Evolutionary conservation across 495 filamentous ascomycete genomes (phyloP), one percentile per base, ranked within the genome.

Genomic region (Articulospora tetracladia): DNA sequence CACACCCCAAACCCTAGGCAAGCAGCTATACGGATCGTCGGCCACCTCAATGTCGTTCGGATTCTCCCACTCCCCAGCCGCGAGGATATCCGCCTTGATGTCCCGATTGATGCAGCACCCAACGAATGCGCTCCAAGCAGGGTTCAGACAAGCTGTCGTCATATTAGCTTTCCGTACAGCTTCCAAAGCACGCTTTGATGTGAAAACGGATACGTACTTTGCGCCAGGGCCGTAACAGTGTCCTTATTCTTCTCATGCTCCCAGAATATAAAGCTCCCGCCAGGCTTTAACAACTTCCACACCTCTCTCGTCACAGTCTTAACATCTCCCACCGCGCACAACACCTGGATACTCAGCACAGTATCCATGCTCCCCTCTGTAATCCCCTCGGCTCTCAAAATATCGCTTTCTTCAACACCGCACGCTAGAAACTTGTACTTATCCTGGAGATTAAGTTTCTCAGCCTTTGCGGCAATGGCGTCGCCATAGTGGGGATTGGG

Each of bases 261-360:
- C 72, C 74, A 78, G 55, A 79, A 76, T 10, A 79, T 62, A 54
- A 79, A 72, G 22, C 67, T 70, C 10, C 52, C 64, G 19, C 60
- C 60, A 24, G 64, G 64, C 41, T 72, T 76, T 30, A 80, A 58
- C 19, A 79, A 54, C 1, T 55, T 59, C 0, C 73, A 70, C 1
- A 73, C 68, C 41, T 80, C 76, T 10, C 64, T 55, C 73, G 85
- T 77, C 1, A 79, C 82, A 12, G 71, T 66, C 27, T 67, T 61
- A 55, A 81, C 72, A 10, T 71, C 71, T 25, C 70, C 67, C 1
- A 81, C 83, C 1, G 82, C 77, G 51, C 85, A 83, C 1, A 86
- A 61, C 2, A 79, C 77, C 53, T 82, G 74, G 41, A 70, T 77
- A 1, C 80, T 76, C n/a, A 85, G 65, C 12, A 84, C 71, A 24